phyloP scores from a whole-genome alignment of 2,329 filamentous ascomycete species.

The Epichloe sibirici region DNA sequence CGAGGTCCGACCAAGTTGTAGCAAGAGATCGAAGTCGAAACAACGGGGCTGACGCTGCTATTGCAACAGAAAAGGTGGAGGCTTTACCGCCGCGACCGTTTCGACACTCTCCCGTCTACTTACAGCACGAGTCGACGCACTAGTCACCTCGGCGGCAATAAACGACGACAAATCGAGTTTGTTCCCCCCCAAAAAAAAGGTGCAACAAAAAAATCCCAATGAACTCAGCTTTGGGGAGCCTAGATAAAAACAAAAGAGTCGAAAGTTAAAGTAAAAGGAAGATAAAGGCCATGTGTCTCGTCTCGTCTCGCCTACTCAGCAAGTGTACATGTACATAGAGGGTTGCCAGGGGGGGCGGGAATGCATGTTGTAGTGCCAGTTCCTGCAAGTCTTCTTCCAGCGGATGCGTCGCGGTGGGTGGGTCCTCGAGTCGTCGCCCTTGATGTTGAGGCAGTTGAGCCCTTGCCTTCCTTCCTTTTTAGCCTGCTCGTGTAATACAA shows the following conservation, averaged over 20 bases:
- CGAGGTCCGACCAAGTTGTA: not conserved
- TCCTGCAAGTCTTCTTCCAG: too few species aligned
- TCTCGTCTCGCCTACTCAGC: not conserved
- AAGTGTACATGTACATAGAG: too few species aligned
- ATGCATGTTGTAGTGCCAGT: too few species aligned
- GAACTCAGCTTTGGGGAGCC: not conserved
- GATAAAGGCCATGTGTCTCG: slow-evolving; percentile 22
- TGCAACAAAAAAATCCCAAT: not conserved
- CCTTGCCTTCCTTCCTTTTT: too few species aligned
- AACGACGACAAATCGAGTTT: not conserved
- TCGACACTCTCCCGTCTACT: not conserved
- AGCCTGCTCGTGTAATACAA: too few species aligned
- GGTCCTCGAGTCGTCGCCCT: too few species aligned
- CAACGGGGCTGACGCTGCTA: slow-evolving; percentile 4
- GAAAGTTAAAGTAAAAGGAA: slow-evolving; percentile 8
- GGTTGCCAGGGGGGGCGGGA: too few species aligned
- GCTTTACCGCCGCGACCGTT: not conserved
- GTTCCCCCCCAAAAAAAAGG: not conserved
- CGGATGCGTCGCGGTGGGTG: too few species aligned
- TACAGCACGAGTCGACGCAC: not conserved
- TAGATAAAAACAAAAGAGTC: not conserved
- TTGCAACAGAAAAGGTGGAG: slow-evolving; percentile 6
- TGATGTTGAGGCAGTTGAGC: too few species aligned
- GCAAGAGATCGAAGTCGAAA: slow-evolving; percentile 1
- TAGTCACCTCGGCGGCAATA: not conserved